Percentiles rank a stretch among this genome's conserved stretches.
Conservation (phyloP, 2,329 filamentous ascomycete genomes). For the Parasarocladium wereldwijsianum region DNA sequence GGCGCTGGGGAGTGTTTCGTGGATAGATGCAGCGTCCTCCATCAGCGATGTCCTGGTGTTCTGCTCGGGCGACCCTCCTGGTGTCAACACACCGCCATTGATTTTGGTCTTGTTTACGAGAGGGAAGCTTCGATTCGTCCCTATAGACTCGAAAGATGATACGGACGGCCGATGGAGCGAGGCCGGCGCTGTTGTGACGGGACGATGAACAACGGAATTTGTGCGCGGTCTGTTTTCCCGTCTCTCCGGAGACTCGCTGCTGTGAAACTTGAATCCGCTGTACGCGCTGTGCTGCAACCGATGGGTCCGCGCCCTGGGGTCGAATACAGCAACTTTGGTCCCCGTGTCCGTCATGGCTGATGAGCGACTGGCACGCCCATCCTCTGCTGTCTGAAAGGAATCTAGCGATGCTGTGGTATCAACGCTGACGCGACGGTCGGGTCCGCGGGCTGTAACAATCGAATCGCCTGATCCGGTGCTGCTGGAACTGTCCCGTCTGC, state of each 20-base stretch:
- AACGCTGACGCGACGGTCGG: slow-evolving; percentile 24
- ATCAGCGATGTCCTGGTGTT: slow-evolving; percentile 31
- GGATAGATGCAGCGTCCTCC: slow-evolving; percentile 26
- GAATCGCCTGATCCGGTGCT: slow-evolving; percentile 35
- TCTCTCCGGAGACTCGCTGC: slow-evolving; percentile 12
- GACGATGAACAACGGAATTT: slow-evolving; percentile 26
- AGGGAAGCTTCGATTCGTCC: slow-evolving; percentile 48
- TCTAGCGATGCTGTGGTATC: slow-evolving; percentile 36
- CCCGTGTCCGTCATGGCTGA: slow-evolving; percentile 11
- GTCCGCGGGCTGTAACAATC: slow-evolving; percentile 44
- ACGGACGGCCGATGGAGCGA: slow-evolving; percentile 38
- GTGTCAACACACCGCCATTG: slow-evolving; percentile 30
- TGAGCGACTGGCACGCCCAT: slow-evolving; percentile 27
- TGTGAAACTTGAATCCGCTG: slow-evolving; percentile 13
- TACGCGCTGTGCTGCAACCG: slow-evolving; percentile 10
- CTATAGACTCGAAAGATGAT: slow-evolving; percentile 41
- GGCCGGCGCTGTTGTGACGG: slow-evolving; percentile 23
- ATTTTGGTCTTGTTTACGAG: slow-evolving; percentile 37
- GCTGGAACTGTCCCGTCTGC: slow-evolving; percentile 1
- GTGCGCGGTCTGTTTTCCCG: slow-evolving; percentile 11
- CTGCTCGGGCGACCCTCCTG: slow-evolving; percentile 31
- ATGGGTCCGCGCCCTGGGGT: background rate
- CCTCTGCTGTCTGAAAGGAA: slow-evolving; percentile 42
- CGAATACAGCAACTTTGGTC: background rate
- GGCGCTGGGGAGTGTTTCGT: slow-evolving; percentile 6